phyloP scores from a whole-genome alignment of 257 asterid genomes.

The Osmanthus fragrans region DNA sequence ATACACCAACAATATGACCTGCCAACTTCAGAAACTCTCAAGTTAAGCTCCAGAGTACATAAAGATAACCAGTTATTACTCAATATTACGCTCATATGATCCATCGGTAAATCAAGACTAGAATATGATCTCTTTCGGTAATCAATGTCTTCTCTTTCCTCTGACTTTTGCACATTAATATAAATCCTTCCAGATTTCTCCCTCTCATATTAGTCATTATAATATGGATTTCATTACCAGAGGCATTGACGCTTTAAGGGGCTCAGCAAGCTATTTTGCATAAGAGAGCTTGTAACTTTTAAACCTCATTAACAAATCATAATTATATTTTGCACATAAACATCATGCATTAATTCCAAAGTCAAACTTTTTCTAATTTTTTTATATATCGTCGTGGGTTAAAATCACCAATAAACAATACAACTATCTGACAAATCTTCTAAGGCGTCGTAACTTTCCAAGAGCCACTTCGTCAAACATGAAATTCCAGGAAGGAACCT shows the following conservation, averaged over 20 bases:
- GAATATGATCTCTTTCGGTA: slow-evolving; percentile 4
- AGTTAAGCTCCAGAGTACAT: neutral
- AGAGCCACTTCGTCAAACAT: neutral
- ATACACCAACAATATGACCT: neutral
- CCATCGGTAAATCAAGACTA: neutral
- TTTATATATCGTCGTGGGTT: neutral
- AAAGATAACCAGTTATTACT: neutral
- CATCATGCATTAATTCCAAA: neutral
- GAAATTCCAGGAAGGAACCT: slow-evolving; percentile 1
- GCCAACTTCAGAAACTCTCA: neutral
- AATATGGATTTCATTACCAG: neutral
- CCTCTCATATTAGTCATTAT: slow-evolving; percentile 9
- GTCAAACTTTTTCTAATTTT: neutral
- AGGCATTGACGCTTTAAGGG: slow-evolving; percentile 15
- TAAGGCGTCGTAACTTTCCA: neutral
- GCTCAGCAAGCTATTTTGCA: neutral
- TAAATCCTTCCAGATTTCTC: slow-evolving; percentile 9
- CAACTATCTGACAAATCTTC: neutral
- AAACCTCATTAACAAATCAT: neutral
- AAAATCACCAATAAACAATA: neutral
- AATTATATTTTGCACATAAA: neutral
- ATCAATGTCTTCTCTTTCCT: slow-evolving; percentile 18
- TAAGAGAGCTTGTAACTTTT: neutral
- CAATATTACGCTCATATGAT: slow-evolving; percentile 7
- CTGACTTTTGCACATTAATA: slow-evolving; percentile 7